A percentile compares a stretch with the other conserved stretches of the same genome.
phyloP scores from a whole-genome alignment of 306 rosid genomes.

The Lablab purpureus region DNA sequence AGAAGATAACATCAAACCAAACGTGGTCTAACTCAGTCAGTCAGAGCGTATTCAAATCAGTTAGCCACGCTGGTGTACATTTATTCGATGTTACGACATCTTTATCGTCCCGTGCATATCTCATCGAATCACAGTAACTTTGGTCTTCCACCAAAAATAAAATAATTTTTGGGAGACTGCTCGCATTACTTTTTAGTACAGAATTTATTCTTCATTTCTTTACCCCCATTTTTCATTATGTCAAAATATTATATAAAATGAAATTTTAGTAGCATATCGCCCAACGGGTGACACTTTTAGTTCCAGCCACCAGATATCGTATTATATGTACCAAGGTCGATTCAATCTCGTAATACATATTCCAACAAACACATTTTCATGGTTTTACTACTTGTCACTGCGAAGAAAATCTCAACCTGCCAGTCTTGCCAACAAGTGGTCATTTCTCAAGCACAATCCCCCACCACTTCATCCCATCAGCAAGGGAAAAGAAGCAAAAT shows the following conservation, averaged over 20 bases:
- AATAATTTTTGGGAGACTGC: not conserved
- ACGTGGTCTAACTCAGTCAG: not conserved
- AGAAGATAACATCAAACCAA: slow-evolving; percentile 22
- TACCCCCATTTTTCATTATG: not conserved
- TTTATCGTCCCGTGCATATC: slow-evolving; percentile 23
- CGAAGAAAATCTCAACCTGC: not conserved
- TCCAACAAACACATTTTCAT: not conserved
- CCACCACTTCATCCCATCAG: slow-evolving; percentile 5
- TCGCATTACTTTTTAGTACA: not conserved
- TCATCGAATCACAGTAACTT: not conserved
- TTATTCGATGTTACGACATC: slow-evolving; percentile 19
- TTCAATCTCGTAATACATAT: not conserved
- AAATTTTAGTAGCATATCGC: not conserved
- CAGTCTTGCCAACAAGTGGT: slow-evolving; percentile 16
- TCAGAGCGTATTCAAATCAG: slow-evolving; percentile 19
- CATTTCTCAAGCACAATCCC: slow-evolving; percentile 30
- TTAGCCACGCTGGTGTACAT: not conserved
- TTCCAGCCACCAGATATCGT: slow-evolving; percentile 7
- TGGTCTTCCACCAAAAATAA: slow-evolving; percentile 3
- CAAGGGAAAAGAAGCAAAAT: slow-evolving; percentile 5
- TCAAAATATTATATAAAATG: not conserved
- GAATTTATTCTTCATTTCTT: not conserved
- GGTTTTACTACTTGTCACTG: not conserved
- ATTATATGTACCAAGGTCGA: not conserved
- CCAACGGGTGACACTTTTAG: not conserved